phyloP scores from a whole-genome alignment of 2,329 filamentous ascomycete species.

The Teratosphaeriaceae sp. region DNA sequence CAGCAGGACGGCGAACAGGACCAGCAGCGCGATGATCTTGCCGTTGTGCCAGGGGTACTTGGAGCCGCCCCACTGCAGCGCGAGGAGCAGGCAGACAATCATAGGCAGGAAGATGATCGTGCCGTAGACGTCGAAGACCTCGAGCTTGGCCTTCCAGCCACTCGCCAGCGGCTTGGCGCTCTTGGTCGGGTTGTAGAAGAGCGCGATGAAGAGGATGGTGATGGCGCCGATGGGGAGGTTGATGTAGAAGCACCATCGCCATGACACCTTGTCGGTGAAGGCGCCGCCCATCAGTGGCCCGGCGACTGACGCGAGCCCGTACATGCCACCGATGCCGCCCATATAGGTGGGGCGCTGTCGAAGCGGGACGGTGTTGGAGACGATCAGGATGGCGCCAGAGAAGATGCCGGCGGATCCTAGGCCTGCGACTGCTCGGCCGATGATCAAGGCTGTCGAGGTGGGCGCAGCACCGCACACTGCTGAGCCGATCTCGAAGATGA shows the following conservation, averaged over 20 bases:
- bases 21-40: constrained; percentile 40
- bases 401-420: constrained; percentile 35
- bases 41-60: constrained; percentile 35
- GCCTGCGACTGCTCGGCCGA: constrained; percentile 37
- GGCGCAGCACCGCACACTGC: constrained; percentile 43
- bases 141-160: constrained; percentile 39
- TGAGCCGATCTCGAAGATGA: constrained; percentile 51
- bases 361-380: constrained; percentile 38
- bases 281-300: constrained; percentile 36
- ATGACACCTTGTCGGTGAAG: constrained; percentile 35
- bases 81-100: constrained; percentile 40
- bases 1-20: constrained; percentile 36
- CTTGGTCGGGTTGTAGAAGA: constrained; percentile 13
- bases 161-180: constrained; percentile 29
- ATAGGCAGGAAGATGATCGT: constrained; percentile 32
- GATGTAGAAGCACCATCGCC: constrained; percentile 31
- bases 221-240: constrained; percentile 43
- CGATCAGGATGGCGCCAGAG: constrained; percentile 32
- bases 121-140: constrained; percentile 40
- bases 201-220: constrained; percentile 34
- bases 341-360: constrained; percentile 33
- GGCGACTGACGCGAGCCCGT: constrained; percentile 34
- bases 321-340: constrained; percentile 32
- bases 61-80: constrained; percentile 44
- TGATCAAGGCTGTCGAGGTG: constrained; percentile 30